Conservation (phyloP, 768 basidiomycete species). For the Lyophyllum decastes region DNA sequence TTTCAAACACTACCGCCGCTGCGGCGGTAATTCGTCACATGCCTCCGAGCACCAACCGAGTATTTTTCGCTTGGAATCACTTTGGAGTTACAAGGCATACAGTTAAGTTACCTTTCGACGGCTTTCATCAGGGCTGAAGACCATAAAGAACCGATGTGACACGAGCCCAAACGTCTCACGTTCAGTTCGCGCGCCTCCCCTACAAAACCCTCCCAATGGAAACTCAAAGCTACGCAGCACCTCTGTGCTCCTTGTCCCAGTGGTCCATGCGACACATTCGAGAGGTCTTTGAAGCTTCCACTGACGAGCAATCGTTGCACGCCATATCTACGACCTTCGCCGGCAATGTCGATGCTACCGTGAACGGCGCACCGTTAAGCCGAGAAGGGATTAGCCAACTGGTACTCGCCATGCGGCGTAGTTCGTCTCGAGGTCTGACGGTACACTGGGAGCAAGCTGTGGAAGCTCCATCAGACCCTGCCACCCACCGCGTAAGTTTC, state of each 20-base stretch:
- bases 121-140: constrained; percentile 8
- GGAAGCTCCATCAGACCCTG: constrained; percentile 42
- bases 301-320: constrained; percentile 39
- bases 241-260: constrained; percentile 43
- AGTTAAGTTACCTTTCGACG: constrained; percentile 18
- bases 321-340: constrained; percentile 51
- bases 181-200: neutral
- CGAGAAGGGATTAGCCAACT: constrained; percentile 40
- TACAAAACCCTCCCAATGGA: constrained; percentile 10
- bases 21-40: constrained; percentile 10
- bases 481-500: constrained; percentile 42
- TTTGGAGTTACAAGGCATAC: constrained; percentile 16
- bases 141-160: constrained; percentile 5
- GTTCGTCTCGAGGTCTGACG: constrained; percentile 37
- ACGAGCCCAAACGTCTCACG: neutral
- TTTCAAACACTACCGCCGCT: constrained; percentile 13
- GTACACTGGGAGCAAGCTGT: constrained; percentile 52
- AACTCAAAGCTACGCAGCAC: constrained; percentile 6
- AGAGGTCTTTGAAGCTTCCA: constrained; percentile 50
- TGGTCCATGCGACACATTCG: constrained; percentile 55
- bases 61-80: constrained; percentile 5
- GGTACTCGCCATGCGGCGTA: constrained; percentile 42
- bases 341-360: constrained; percentile 34
- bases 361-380: constrained; percentile 45
- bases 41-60: constrained; percentile 7